These are phyloP conservation scores for Bimuria novae-zelandiae DNA, from an alignment of 2,329 filamentous ascomycete species.

Conservation along the genomic window DNA sequence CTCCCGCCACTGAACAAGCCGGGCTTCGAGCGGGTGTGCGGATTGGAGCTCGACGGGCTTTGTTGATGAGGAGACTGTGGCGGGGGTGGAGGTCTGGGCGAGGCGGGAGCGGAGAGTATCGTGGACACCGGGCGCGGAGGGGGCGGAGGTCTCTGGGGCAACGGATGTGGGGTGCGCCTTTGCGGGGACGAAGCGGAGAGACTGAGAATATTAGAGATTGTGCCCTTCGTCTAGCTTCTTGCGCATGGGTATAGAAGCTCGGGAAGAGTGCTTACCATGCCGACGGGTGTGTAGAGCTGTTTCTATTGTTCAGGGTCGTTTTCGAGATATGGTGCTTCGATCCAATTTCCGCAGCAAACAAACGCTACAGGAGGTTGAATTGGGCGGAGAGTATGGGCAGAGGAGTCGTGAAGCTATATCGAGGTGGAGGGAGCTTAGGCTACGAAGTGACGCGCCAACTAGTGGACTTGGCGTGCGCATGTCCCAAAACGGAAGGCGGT, in stretches of 20 bases:
- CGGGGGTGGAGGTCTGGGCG: constrained; percentile 55
- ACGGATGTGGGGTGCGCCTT: constrained; percentile 62
- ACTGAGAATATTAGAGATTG: constrained; percentile 54
- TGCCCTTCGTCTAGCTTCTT: neutral
- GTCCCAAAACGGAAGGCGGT: constrained; percentile 7
- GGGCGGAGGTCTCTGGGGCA: constrained; percentile 66
- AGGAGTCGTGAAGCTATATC: neutral
- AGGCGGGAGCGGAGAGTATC: constrained; percentile 89
- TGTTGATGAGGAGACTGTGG: constrained; percentile 25
- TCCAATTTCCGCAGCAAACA: neutral
- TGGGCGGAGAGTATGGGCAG: neutral
- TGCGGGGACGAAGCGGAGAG: constrained; percentile 85
- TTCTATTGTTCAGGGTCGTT: neutral
- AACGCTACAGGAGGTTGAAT: too few relatives aligned
- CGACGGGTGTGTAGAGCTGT: neutral
- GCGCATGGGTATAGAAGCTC: neutral
- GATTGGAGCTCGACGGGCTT: constrained; percentile 58
- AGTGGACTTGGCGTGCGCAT: constrained; percentile 4
- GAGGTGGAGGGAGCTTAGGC: constrained; percentile 7
- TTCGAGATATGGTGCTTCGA: too few relatives aligned
- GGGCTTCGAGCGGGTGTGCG: constrained; percentile 87
- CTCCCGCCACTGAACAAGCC: constrained; percentile 85
- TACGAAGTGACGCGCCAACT: constrained; percentile 5
- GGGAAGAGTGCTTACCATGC: constrained; percentile 2
- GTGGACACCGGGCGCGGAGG: constrained; percentile 90